Evolutionary conservation across 2,329 filamentous ascomycete genomes (phyloP).

Genomic region (Ophiostoma novo-ulmi): DNA sequence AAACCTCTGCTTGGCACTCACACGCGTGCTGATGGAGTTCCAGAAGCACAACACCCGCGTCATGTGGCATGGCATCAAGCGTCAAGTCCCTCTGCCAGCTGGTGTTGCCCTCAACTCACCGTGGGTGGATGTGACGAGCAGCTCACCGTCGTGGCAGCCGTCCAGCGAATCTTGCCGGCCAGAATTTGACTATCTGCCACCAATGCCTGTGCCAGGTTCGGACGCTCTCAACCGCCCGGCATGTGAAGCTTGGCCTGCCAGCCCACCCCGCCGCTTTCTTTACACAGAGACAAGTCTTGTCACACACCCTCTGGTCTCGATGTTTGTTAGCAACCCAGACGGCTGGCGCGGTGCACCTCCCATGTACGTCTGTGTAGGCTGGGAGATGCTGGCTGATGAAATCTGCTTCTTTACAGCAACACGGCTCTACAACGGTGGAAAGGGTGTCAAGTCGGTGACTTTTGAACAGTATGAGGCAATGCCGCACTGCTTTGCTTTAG

Average conservation of each 20-base stretch:
- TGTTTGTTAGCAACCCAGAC: conserved; percentile 44
- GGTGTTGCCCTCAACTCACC: conserved; percentile 59
- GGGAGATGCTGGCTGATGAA: conserved; percentile 69
- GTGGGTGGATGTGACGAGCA: conserved; percentile 67
- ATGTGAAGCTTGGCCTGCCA: conserved; percentile 55
- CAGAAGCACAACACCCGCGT: conserved; percentile 44
- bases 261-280: conserved; percentile 48
- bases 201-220: conserved; percentile 32
- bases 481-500: conserved; percentile 67
- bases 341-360: conserved; percentile 62
- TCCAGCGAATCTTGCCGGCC: conserved; percentile 36
- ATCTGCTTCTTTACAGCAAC: conserved; percentile 56
- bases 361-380: conserved; percentile 62
- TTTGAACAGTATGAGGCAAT: conserved; percentile 74
- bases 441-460: conserved; percentile 58
- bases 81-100: conserved; percentile 60
- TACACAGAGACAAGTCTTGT: conserved; percentile 52
- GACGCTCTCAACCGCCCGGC: conserved; percentile 35
- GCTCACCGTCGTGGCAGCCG: conserved; percentile 49
- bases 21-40: conserved; percentile 65
- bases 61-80: conserved; percentile 54
- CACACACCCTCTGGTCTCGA: conserved; percentile 63
- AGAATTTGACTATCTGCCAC: conserved; percentile 60
- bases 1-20: conserved; percentile 60
- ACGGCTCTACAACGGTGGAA: conserved; percentile 42